Percentiles rank a stretch among this genome's conserved stretches.
Conservation (phyloP, 1,284 basidiomycete species). For the Microstroma glucosiphilum region DNA sequence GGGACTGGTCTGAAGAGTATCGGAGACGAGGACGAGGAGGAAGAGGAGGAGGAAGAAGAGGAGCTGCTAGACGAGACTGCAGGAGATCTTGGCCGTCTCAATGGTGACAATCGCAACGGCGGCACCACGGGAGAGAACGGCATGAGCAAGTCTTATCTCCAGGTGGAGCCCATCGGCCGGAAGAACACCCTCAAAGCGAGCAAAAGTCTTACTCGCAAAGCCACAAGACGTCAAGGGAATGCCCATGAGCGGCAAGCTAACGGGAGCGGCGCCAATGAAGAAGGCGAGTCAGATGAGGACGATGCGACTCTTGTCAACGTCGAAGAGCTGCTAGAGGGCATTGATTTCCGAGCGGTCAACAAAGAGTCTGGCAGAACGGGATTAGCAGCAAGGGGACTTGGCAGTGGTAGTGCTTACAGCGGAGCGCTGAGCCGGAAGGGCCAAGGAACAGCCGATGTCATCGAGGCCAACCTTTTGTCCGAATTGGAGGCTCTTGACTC, state of each 20-base stretch:
- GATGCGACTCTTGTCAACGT: conserved; percentile 53
- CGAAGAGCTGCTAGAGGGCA: conserved; percentile 97
- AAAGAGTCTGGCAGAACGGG: not conserved
- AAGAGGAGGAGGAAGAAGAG: conserved; percentile 23
- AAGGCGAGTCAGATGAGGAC: conserved; percentile 29
- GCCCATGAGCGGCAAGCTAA: not conserved
- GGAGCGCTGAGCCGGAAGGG: conserved; percentile 7
- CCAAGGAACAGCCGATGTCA: conserved; percentile 46
- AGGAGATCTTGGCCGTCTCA: not conserved
- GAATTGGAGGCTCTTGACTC: conserved; percentile 47
- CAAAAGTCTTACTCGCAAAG: conserved; percentile 9
- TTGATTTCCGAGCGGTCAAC: conserved; percentile 60
- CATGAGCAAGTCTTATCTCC: not conserved
- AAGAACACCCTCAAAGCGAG: not conserved
- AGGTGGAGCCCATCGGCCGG: not conserved
- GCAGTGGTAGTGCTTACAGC: not conserved
- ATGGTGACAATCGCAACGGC: conserved; percentile 6
- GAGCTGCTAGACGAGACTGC: conserved; percentile 5
- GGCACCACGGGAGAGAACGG: conserved; percentile 1
- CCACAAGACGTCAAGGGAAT: conserved; percentile 4
- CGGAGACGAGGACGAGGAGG: conserved; percentile 34
- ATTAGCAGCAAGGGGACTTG: not conserved
- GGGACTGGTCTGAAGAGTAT: conserved; percentile 34
- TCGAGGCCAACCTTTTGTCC: conserved; percentile 45
- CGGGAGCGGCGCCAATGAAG: conserved; percentile 4